phyloP scores from a whole-genome alignment of 345 rosid species.

The sweet orange (Citrus sinensis) region DNA sequence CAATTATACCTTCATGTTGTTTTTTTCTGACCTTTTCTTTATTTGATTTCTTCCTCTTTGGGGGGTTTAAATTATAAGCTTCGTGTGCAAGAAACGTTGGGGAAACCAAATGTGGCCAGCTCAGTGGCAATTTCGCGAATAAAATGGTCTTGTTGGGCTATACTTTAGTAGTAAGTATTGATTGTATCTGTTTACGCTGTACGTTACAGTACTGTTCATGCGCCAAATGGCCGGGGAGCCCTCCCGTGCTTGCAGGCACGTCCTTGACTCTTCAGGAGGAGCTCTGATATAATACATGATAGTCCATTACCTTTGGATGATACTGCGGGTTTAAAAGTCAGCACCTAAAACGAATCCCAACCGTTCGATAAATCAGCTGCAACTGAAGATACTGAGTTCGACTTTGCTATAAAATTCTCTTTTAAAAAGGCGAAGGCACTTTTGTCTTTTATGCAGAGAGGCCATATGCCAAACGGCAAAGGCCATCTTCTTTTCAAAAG shows the following conservation, averaged over 20 bases:
- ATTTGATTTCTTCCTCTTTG: neutral
- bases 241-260: conserved; percentile 9
- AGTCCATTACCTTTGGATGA: neutral
- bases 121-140: conserved; percentile 23
- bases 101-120: neutral
- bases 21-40: neutral
- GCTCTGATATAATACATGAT: neutral
- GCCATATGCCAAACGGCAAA: conserved; percentile 8
- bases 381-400: neutral
- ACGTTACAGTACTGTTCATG: conserved; percentile 15
- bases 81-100: conserved; percentile 9
- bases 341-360: neutral
- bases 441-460: conserved; percentile 3
- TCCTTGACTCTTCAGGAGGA: neutral
- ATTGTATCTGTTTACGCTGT: conserved; percentile 11
- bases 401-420: neutral
- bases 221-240: conserved; percentile 19
- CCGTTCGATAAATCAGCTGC: neutral
- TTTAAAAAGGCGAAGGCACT: neutral
- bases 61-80: neutral
- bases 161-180: neutral
- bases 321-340: neutral
- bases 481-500: conserved; percentile 11
- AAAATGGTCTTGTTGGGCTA: neutral
- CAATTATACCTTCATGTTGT: neutral